phyloP scores from a whole-genome alignment of 2,329 filamentous ascomycete species.

The Alternaria triticimaculans region DNA sequence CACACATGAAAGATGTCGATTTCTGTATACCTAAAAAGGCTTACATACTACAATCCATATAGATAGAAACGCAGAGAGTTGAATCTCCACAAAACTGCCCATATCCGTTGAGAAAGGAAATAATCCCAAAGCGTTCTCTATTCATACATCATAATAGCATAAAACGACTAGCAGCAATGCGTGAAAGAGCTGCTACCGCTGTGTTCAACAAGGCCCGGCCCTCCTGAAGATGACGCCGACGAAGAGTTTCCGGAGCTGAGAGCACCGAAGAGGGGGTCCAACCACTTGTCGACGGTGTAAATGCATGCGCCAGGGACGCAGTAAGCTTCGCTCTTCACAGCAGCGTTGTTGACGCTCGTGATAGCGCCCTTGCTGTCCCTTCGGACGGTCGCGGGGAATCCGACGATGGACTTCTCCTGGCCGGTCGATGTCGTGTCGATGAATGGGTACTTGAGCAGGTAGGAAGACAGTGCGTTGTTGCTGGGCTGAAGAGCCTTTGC shows the following conservation, averaged over 20 bases:
- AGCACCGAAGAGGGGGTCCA: not conserved
- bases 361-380: not conserved
- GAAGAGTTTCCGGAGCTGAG: not conserved
- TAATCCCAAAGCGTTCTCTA: not conserved
- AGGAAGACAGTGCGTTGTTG: not conserved
- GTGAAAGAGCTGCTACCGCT: not conserved
- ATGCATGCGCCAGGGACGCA: not conserved
- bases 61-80: not conserved
- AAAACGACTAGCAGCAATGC: not conserved
- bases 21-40: not conserved
- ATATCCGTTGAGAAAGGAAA: not conserved
- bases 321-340: not conserved
- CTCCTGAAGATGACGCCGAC: not conserved
- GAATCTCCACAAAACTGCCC: not conserved
- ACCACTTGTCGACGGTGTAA: not conserved
- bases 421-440: not conserved
- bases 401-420: not conserved
- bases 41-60: not conserved
- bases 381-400: not conserved
- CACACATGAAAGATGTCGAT: too few species aligned
- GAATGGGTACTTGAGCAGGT: not conserved
- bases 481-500: not conserved
- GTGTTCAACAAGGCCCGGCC: not conserved
- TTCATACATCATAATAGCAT: not conserved
- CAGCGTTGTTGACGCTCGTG: not conserved